phyloP scores from a whole-genome alignment of 2,329 filamentous ascomycete species.

The Pseudocercospora fuligena region DNA sequence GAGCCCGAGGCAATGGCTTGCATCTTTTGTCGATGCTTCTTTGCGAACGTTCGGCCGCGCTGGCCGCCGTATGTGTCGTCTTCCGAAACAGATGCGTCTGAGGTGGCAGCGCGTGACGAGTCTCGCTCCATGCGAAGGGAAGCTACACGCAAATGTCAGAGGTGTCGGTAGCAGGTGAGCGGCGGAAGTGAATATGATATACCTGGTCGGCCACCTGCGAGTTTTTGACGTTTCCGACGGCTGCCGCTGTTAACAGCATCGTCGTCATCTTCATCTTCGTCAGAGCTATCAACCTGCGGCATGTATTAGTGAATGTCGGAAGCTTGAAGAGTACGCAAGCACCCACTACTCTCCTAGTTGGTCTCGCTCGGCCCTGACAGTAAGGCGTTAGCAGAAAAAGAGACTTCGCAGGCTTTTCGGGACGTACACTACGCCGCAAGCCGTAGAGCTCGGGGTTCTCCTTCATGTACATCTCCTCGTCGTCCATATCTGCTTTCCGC shows the following conservation, averaged over 20 bases:
- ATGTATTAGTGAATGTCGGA: constrained; percentile 24
- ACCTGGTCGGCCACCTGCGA: constrained; percentile 68
- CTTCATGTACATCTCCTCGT: constrained; percentile 80
- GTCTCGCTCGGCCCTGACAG: constrained; percentile 62
- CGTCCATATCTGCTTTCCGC: constrained; percentile 63
- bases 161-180: background rate
- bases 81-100: constrained; percentile 65
- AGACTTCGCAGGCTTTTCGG: constrained; percentile 12
- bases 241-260: constrained; percentile 70
- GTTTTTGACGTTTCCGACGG: constrained; percentile 69
- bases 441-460: constrained; percentile 96
- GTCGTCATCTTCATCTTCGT: constrained; percentile 67
- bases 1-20: constrained; percentile 62
- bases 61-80: constrained; percentile 75
- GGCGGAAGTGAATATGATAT: constrained; percentile 45
- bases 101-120: constrained; percentile 43
- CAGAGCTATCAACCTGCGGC: constrained; percentile 62
- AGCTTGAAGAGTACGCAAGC: constrained; percentile 8
- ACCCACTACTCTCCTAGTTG: constrained; percentile 64
- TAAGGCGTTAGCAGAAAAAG: constrained; percentile 41
- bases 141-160: constrained; percentile 38
- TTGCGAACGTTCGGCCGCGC: constrained; percentile 67
- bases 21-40: constrained; percentile 74
- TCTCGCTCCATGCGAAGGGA: constrained; percentile 34
- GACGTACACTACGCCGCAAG: constrained; percentile 83